phyloP scores from a whole-genome alignment of 2,329 filamentous ascomycete genomes.

The Stemphylium lycopersici region DNA sequence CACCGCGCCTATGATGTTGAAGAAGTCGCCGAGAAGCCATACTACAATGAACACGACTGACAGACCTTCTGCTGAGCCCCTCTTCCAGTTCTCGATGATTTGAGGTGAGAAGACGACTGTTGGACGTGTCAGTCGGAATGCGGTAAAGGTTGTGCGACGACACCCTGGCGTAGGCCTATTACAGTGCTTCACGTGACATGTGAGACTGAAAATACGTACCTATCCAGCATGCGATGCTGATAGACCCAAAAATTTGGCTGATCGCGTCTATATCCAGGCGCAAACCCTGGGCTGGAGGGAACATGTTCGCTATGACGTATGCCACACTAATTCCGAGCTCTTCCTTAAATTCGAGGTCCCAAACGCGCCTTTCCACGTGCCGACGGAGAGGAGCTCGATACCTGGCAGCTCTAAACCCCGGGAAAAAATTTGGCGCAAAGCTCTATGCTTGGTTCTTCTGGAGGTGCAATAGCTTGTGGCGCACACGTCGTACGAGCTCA shows the following conservation, averaged over 20 bases:
- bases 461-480: background rate
- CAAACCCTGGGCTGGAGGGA: conserved; percentile 60
- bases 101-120: conserved; percentile 89
- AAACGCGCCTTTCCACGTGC: background rate
- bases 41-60: conserved; percentile 91
- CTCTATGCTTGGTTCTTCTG: background rate
- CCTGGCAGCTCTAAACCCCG: background rate
- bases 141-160: background rate
- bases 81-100: conserved; percentile 92
- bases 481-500: background rate
- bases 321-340: conserved; percentile 6
- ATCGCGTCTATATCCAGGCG: conserved; percentile 88
- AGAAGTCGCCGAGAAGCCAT: conserved; percentile 93
- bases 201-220: conserved; percentile 24
- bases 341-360: conserved; percentile 3
- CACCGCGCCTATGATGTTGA: conserved; percentile 93
- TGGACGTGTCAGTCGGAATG: conserved; percentile 16
- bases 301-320: conserved; percentile 53
- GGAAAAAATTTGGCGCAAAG: background rate
- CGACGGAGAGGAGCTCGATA: background rate
- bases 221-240: conserved; percentile 97
- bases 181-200: background rate
- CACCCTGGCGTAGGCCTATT: background rate
- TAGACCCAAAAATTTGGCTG: conserved; percentile 91
- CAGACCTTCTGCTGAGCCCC: conserved; percentile 82